phyloP scores from a whole-genome alignment of 2,329 filamentous ascomycete genomes.

The Colletotrichum sansevieriae region DNA sequence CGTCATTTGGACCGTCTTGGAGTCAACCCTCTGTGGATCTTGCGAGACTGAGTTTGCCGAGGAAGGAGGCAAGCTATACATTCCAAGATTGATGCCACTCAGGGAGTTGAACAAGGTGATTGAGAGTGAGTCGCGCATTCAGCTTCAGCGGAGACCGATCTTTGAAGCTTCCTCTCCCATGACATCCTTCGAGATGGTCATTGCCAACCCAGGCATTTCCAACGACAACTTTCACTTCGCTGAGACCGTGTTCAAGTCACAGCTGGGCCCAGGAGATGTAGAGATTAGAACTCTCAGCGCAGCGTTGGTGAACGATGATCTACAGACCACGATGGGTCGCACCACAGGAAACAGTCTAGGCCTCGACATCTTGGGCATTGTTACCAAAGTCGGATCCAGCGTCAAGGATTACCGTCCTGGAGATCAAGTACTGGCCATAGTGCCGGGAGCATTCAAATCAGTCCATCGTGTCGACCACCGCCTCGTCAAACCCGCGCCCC shows the following conservation, averaged over 20 bases:
- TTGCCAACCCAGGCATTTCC: slow-evolving; percentile 46
- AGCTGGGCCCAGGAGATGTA: slow-evolving; percentile 51
- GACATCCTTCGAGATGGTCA: slow-evolving; percentile 42
- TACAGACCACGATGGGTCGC: slow-evolving; percentile 52
- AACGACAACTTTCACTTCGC: slow-evolving; percentile 46
- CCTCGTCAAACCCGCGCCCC: slow-evolving; percentile 50
- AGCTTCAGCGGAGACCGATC: neutral
- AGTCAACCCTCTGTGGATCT: slow-evolving; percentile 34
- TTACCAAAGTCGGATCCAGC: slow-evolving; percentile 51
- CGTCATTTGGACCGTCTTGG: slow-evolving; percentile 45
- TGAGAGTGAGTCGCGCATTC: slow-evolving; percentile 46
- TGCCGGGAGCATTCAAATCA: slow-evolving; percentile 53
- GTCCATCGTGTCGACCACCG: slow-evolving; percentile 50
- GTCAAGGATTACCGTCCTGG: slow-evolving; percentile 51
- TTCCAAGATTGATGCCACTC: slow-evolving; percentile 60
- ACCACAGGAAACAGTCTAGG: slow-evolving; percentile 51
- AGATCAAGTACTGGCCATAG: slow-evolving; percentile 58
- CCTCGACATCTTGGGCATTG: slow-evolving; percentile 56
- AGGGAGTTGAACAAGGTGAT: slow-evolving; percentile 58
- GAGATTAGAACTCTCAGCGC: slow-evolving; percentile 56
- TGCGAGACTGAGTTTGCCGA: slow-evolving; percentile 61
- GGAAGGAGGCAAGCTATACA: slow-evolving; percentile 52
- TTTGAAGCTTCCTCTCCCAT: neutral
- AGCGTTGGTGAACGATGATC: slow-evolving; percentile 53
- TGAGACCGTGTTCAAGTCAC: slow-evolving; percentile 21